A percentile compares a stretch with the other conserved stretches of the same genome.
Conservation (phyloP, 1,284 basidiomycete species). For the Ceratobasidium sp. region DNA sequence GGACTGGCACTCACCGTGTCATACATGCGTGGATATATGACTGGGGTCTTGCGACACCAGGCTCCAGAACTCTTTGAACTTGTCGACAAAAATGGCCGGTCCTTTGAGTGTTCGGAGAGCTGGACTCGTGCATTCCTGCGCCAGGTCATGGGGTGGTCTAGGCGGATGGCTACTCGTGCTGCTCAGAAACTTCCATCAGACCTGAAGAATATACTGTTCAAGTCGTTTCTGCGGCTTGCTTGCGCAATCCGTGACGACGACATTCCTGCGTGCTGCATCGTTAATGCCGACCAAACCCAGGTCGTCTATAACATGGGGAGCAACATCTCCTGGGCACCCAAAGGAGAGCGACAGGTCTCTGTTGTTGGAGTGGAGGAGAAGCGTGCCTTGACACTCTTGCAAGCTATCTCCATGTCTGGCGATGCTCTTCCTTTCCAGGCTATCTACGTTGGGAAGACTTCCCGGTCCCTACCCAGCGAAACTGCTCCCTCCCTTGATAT, state of each 20-base stretch:
- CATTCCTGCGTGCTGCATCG: constrained; percentile 10
- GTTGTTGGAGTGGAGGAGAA: neutral
- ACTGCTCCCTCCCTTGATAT: neutral
- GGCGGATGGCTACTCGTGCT: neutral
- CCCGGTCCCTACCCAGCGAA: neutral
- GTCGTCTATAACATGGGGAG: neutral
- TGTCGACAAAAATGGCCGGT: neutral
- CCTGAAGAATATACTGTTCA: neutral
- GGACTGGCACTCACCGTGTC: neutral
- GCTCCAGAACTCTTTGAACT: neutral
- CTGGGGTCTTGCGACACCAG: neutral
- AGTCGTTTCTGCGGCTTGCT: neutral
- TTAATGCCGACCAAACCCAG: constrained; percentile 24
- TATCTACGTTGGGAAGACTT: neutral
- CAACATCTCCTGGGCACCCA: neutral
- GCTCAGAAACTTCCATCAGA: neutral
- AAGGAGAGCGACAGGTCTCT: constrained; percentile 5
- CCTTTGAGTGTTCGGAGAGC: neutral
- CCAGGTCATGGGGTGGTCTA: neutral
- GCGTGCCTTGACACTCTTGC: neutral
- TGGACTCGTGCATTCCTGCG: neutral
- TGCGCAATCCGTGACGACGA: neutral
- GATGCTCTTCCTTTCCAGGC: constrained; percentile 4
- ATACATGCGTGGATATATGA: neutral
- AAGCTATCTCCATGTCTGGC: neutral